Base-by-base conservation (phyloP, 805 yeast species). In the Candida saitoana region DNA sequence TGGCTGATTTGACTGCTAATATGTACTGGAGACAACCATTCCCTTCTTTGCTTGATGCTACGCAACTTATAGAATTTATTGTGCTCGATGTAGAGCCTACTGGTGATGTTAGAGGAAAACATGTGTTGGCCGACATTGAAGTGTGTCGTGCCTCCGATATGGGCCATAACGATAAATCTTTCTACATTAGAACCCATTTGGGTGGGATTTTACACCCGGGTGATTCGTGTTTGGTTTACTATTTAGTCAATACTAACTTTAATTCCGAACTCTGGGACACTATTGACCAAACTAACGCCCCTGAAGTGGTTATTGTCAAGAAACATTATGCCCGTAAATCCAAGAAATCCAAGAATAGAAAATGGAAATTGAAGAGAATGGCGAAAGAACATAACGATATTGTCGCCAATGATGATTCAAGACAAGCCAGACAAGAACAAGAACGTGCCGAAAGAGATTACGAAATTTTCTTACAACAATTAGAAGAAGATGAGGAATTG, bases 131-230 rank as follows among this genome's bases (percentile, higher is more conserved):
- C 1, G 98, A 93, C 61, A 77, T 88, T 22, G 87, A 96, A 2
- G 82, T 90, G 31, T 91, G 95, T n/a, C 78, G 96, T 58, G 80
- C 95, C 14, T 65, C 82, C 37, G 99, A 93, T 63, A 63, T 93
- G 71, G 96, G 97, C 34, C 75, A 76, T 39, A 89, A 89, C 59
- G 96, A 89, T 57, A 76, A 76, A 48, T 83, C 87, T 36, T 90
- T 76, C 60, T 88, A 86, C 50, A 80, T 91, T 24, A 78, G 96
- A 59, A 80, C 96, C 0, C 99, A 95, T 62, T 71, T 93, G 38
- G 99, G 99, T 50, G 96, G 84, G 46, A 79, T 93, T 51, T 74
- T 93, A 56, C 97, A 93, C 62, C 95, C 98, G 3, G 99, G 99
- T 53, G 99, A 93, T 62, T 83, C 93, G 11, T 96, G 80, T 16